Evolutionary conservation across 768 basidiomycete species (phyloP).

Genomic region (Omphalotus guepiniiformis): DNA sequence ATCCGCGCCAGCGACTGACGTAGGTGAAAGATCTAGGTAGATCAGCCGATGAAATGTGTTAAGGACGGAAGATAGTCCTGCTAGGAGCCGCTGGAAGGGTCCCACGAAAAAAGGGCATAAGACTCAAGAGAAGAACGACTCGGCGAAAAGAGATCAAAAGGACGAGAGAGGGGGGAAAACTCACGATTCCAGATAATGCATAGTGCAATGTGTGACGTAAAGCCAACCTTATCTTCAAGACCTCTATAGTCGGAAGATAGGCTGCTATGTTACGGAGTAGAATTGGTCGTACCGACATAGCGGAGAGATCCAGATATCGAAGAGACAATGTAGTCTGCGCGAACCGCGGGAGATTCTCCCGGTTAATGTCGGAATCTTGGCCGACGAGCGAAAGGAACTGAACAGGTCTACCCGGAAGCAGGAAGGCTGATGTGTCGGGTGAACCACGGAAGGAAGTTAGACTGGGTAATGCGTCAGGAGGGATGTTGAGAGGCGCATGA

Average conservation of each 20-base stretch:
- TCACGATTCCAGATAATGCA: constrained; percentile 61
- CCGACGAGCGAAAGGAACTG: constrained; percentile 52
- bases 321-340: constrained; percentile 45
- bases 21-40: constrained; percentile 59
- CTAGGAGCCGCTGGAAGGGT: constrained; percentile 44
- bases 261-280: constrained; percentile 53
- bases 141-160: background rate
- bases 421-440: constrained; percentile 50
- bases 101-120: constrained; percentile 2
- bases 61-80: constrained; percentile 56
- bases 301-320: constrained; percentile 52
- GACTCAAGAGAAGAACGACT: background rate
- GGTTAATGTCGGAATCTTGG: constrained; percentile 50
- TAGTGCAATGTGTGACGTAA: constrained; percentile 64
- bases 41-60: constrained; percentile 44
- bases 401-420: constrained; percentile 61
- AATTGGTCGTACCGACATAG: constrained; percentile 53
- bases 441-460: constrained; percentile 58
- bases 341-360: constrained; percentile 47
- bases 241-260: constrained; percentile 45
- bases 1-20: constrained; percentile 30
- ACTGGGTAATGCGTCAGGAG: constrained; percentile 39
- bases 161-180: constrained; percentile 21
- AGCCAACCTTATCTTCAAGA: constrained; percentile 52
- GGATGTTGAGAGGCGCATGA: constrained; percentile 35